Base-by-base conservation (phyloP, 1,284 basidiomycete species). In the Sphaerobolus stellatus region DNA sequence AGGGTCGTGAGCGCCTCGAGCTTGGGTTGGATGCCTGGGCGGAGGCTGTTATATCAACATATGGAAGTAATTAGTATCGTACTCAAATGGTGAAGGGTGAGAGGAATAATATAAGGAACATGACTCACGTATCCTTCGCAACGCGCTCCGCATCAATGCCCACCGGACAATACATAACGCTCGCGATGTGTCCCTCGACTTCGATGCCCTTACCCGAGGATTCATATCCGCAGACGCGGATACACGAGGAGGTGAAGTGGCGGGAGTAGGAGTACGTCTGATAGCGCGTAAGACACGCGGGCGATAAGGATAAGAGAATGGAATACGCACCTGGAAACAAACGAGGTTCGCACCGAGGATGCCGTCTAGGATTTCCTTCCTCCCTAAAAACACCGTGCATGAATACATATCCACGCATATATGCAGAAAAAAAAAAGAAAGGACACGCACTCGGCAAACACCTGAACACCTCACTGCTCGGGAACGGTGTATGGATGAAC, bases 321-420 rank as follows among this genome's bases (percentile, higher is more conserved):
- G 18, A 34, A 16, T 25, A 63, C 68, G 8, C 55, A 77, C 82
- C 74, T 94, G 93, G 88, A 98, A 98, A 71, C 92, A 94, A 33
- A 98, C 86, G 36, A 98, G 81, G 73, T 98, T 96, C 50, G 96
- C 94, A 40, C 95, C 95, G 45, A 99, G 87, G 93, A 99, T 98
- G 43, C 96, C 97, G 62, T 98, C 94, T 33, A 99, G 80, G 58
- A 99, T 92, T 72, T 98, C 94, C 64, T 89, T 90, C 49, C 96
- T 83, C 56, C 86, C 84, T 83, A 51, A 56, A 52, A n/a, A 14
- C 9, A 40, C 50, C 8, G 24, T 46, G 25, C 29, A 44, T 43
- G 54, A n/a, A n/a, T n/a, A n/a, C n/a, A n/a, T n/a, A n/a, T n/a
- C n/a, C n/a, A n/a, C n/a, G n/a, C n/a, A n/a, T n/a, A n/a, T n/a